Evolutionary conservation across 1,284 basidiomycete genomes (phyloP).

Genomic region (Apiotrichum porosum): DNA sequence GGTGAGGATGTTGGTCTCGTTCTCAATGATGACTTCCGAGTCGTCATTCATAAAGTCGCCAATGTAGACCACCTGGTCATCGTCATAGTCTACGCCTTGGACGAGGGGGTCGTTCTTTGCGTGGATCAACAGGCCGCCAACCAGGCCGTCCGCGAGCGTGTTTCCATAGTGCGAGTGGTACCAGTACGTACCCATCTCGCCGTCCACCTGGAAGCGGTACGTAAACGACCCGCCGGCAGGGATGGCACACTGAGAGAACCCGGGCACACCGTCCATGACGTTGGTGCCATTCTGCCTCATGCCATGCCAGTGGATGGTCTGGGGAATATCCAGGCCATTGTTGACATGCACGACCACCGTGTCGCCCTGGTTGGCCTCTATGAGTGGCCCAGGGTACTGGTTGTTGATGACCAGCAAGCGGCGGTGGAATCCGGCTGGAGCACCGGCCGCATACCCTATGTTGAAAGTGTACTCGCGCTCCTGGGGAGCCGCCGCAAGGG

Average conservation of each 20-base stretch:
- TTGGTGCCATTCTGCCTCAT: conserved; percentile 27
- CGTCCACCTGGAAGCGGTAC: conserved; percentile 43
- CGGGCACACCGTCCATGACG: conserved; percentile 35
- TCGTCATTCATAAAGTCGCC: conserved; percentile 32
- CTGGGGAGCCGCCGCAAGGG: background rate
- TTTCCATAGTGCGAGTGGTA: conserved; percentile 34
- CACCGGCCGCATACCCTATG: conserved; percentile 1
- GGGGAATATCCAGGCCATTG: conserved; percentile 25
- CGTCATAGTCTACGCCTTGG: conserved; percentile 23
- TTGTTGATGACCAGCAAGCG: conserved; percentile 10
- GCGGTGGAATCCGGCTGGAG: conserved; percentile 9
- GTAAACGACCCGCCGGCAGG: conserved; percentile 52
- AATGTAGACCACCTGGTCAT: conserved; percentile 23
- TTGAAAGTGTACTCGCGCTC: conserved; percentile 1
- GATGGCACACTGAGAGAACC: conserved; percentile 54
- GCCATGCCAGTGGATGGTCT: conserved; percentile 37
- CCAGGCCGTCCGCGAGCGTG: conserved; percentile 32
- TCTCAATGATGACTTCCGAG: conserved; percentile 21
- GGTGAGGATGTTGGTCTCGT: too few species aligned
- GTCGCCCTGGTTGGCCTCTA: conserved; percentile 37
- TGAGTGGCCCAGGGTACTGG: conserved; percentile 24
- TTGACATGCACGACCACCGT: conserved; percentile 27
- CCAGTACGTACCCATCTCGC: conserved; percentile 35
- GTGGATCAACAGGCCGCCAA: conserved; percentile 30
- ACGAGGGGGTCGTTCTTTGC: conserved; percentile 21